Conservation (phyloP, 352 stramenopile species). For the Achlya hypogyna region DNA sequence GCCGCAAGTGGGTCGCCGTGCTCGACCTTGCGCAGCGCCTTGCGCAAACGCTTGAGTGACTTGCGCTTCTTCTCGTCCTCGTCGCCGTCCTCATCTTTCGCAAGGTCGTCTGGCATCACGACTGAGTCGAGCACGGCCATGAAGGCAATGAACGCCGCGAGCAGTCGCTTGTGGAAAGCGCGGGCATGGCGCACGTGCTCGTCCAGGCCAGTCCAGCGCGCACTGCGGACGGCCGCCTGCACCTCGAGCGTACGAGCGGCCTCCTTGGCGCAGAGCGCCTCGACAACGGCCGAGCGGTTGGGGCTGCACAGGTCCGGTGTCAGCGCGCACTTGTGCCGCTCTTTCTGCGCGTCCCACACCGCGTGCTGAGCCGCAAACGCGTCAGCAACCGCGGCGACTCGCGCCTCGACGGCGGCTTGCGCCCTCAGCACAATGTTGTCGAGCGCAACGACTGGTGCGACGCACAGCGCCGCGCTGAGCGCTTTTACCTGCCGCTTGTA, state of each 20-base stretch:
- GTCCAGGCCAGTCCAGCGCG: conserved; percentile 30
- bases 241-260: conserved; percentile 28
- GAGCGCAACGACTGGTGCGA: conserved; percentile 41
- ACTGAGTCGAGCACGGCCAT: conserved; percentile 44
- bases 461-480: conserved; percentile 46
- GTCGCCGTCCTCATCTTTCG: not conserved
- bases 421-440: conserved; percentile 19
- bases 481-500: conserved; percentile 54
- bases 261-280: conserved; percentile 49
- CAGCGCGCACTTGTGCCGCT: conserved; percentile 40
- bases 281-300: conserved; percentile 48
- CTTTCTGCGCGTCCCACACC: conserved; percentile 38
- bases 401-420: conserved; percentile 13
- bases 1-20: conserved; percentile 45
- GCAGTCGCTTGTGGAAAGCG: conserved; percentile 42
- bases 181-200: conserved; percentile 26
- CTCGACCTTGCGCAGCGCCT: conserved; percentile 45
- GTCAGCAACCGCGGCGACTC: conserved; percentile 19
- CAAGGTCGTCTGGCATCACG: conserved; percentile 52
- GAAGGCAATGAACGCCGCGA: conserved; percentile 36
- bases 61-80: conserved; percentile 43
- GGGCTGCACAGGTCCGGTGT: conserved; percentile 63
- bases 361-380: conserved; percentile 31
- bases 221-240: conserved; percentile 24
- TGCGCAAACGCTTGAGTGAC: conserved; percentile 57